Conservation (phyloP, 2,329 filamentous ascomycete genomes). For the Nemania abortiva region DNA sequence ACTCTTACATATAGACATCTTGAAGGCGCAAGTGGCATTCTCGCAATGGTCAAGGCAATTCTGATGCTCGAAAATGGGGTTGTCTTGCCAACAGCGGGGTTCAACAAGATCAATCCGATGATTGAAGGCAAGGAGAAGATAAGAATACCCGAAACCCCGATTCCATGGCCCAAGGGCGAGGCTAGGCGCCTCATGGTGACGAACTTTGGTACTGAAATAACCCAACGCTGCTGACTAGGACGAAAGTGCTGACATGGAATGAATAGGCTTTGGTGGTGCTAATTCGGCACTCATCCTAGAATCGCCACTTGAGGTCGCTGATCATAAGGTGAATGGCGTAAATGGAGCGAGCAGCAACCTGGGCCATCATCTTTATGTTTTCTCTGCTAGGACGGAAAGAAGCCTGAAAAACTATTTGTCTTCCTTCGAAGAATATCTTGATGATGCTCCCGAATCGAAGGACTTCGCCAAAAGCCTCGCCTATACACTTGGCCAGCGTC, state of each 20-base stretch:
- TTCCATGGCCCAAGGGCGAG: constrained; percentile 43
- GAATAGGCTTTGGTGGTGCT: constrained; percentile 43
- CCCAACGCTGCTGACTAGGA: constrained; percentile 29
- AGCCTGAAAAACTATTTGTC: constrained; percentile 40
- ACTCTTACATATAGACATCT: constrained; percentile 36
- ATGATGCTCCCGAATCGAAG: constrained; percentile 37
- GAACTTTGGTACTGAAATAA: constrained; percentile 37
- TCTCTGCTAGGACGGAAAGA: constrained; percentile 39
- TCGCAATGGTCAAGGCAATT: constrained; percentile 47
- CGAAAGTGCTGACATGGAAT: background rate
- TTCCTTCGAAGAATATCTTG: constrained; percentile 44
- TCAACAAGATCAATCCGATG: constrained; percentile 43
- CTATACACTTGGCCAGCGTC: constrained; percentile 50
- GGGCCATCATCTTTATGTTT: constrained; percentile 28
- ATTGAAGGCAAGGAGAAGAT: constrained; percentile 34
- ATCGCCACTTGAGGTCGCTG: background rate
- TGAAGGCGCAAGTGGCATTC: constrained; percentile 46
- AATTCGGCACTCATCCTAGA: constrained; percentile 44
- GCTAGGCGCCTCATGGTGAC: constrained; percentile 42
- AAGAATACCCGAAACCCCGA: constrained; percentile 18
- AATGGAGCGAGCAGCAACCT: background rate
- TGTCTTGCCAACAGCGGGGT: constrained; percentile 46
- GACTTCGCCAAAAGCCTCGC: constrained; percentile 41
- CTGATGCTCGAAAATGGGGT: constrained; percentile 45
- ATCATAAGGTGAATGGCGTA: background rate